Evolutionary conservation across 225 moss, liverwort and hornwort genomes (phyloP).

Genomic region (Physcomitrium patens): DNA sequence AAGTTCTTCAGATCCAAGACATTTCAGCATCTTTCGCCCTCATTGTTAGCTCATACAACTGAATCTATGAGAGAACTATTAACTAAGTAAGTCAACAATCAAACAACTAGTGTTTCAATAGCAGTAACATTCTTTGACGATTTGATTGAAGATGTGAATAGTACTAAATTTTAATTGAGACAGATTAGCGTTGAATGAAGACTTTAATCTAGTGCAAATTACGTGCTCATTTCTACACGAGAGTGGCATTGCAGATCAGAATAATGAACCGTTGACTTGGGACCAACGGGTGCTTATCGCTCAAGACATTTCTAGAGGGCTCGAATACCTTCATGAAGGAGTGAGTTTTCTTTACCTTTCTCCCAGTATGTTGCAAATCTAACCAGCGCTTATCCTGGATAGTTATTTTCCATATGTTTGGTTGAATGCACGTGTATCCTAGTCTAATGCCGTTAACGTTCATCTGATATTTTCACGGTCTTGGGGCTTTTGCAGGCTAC

Average conservation of each 20-base stretch:
- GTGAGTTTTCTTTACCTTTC: conserved; percentile 42
- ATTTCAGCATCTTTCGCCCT: background rate
- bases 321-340: conserved; percentile 99
- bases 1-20: conserved; percentile 20
- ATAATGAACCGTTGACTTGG: conserved; percentile 79
- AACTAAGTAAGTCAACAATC: background rate
- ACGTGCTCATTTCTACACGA: background rate
- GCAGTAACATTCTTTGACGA: background rate
- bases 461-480: conserved; percentile 8
- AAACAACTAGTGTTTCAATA: background rate
- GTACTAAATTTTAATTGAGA: background rate
- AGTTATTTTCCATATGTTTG: background rate
- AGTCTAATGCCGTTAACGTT: background rate
- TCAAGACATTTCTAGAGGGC: conserved; percentile 88
- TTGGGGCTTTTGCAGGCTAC: conserved; percentile 65
- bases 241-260: conserved; percentile 52
- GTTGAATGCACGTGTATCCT: conserved; percentile 9
- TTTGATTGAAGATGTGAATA: background rate
- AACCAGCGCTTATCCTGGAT: background rate
- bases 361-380: background rate
- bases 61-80: background rate
- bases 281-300: conserved; percentile 85
- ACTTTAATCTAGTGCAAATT: background rate
- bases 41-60: background rate
- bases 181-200: background rate